Evolutionary conservation across 2,329 filamentous ascomycete species (phyloP), one percentile per base, ranked within the genome.

Genomic region (Diplodia scrobiculata): DNA sequence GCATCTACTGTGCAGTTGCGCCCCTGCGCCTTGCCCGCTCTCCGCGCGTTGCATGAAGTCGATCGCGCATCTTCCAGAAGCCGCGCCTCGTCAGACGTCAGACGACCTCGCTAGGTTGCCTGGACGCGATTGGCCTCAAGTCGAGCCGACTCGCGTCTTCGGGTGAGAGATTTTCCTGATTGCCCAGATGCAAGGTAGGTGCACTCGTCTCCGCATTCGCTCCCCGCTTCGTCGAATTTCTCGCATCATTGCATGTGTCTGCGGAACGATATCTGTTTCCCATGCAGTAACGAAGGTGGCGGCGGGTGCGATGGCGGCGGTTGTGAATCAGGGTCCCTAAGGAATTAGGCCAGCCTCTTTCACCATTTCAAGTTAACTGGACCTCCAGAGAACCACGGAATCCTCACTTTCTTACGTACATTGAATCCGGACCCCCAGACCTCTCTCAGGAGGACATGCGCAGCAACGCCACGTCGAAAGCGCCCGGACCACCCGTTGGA

Each of bases 21-120:
- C 48, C 63, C 63, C 63, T 65, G 63, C 63, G 63, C 63, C 63
- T 47, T 27, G 34, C 47, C 62, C 62, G 41, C 14, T 27, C 36
- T 48, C 36, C 62, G 38, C 41, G 25, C 47, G 32, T 48, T 34
- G 27, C 52, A 32, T 48, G 38, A 58, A 58, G 50, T 19, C 36
- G 41, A 34, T 27, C 27, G 60, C 60, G 21, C 32, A 58, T 60
- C 27, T 29, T 47, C 25, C 29, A 29, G 54, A 45, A 41, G 21
- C 13, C 13, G 27, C n/a, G 25, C 55, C 27, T 25, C 55, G 25
- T 48, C 58, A 50, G 58, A 62, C 55, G 25, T 48, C 58, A 50
- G 58, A 62, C 41, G 38, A 50, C 58, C 45, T 13, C 5, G 14
- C 48, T 9, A 6, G 7, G 34, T 10, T 13, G 34, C 10, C 10